phyloP scores from a whole-genome alignment of 768 basidiomycete genomes.

The Boletus huronensis region DNA sequence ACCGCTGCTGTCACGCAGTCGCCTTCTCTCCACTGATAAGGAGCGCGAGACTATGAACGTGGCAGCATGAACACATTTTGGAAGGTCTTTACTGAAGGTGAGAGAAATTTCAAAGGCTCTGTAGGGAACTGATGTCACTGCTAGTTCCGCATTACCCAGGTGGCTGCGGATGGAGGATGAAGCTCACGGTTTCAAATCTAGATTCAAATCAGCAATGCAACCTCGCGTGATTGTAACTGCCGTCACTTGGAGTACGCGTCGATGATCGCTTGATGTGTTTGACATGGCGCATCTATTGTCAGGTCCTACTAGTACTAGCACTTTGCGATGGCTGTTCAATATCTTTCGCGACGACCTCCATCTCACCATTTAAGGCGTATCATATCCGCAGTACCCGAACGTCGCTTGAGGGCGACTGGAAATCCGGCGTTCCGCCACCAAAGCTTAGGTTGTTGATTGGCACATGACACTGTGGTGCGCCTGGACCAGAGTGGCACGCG shows the following conservation, averaged over 20 bases:
- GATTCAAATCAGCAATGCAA: background rate
- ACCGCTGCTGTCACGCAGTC: conserved; percentile 14
- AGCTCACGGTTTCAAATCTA: background rate
- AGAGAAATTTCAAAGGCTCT: background rate
- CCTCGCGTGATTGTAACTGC: background rate
- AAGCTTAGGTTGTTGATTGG: too few relatives aligned
- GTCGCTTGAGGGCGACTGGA: background rate
- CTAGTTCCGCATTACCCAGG: background rate
- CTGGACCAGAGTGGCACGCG: background rate
- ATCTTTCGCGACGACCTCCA: background rate
- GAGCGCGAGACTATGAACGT: conserved; percentile 16
- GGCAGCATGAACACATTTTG: conserved; percentile 5
- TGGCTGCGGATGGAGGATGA: background rate
- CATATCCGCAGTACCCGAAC: background rate
- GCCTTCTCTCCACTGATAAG: conserved; percentile 19
- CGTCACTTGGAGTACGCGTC: conserved; percentile 5
- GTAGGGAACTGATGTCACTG: background rate
- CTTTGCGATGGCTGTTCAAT: background rate
- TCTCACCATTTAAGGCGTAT: conserved; percentile 9
- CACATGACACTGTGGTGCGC: background rate
- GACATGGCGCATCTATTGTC: conserved; percentile 4
- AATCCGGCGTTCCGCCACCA: background rate
- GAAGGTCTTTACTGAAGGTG: conserved; percentile 3
- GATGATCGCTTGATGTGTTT: conserved; percentile 7
- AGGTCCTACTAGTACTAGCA: background rate